phyloP scores from a whole-genome alignment of 2,329 filamentous ascomycete genomes.

The Diaporthe velutina region DNA sequence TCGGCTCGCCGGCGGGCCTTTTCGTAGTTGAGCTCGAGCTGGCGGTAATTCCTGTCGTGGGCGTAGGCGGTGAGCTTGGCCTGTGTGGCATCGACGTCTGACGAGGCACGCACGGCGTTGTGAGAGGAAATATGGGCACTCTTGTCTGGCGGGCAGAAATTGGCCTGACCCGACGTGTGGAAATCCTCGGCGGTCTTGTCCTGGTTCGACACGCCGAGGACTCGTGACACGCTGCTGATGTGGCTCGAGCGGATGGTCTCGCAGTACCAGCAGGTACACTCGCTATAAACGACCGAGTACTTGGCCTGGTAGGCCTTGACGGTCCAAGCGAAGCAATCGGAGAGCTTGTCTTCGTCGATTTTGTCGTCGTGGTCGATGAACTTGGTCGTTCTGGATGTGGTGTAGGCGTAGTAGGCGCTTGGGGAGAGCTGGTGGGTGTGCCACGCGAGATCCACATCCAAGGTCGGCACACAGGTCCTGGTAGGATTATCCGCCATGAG shows the following conservation, averaged over 20 bases:
- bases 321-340: constrained; percentile 78
- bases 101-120: constrained; percentile 66
- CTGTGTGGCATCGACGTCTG: constrained; percentile 43
- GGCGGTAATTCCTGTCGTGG: constrained; percentile 47
- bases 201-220: constrained; percentile 60
- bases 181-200: constrained; percentile 61
- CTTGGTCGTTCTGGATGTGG: constrained; percentile 57
- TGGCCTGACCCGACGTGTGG: constrained; percentile 61
- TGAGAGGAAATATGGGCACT: constrained; percentile 81
- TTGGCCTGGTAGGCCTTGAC: constrained; percentile 75
- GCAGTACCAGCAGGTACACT: constrained; percentile 89
- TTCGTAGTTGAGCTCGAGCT: constrained; percentile 68
- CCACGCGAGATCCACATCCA: constrained; percentile 83
- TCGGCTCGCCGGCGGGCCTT: constrained; percentile 64
- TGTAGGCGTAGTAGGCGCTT: constrained; percentile 71
- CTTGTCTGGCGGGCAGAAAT: constrained; percentile 66
- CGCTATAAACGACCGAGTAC: constrained; percentile 77
- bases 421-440: constrained; percentile 85
- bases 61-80: constrained; percentile 54
- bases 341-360: constrained; percentile 76
- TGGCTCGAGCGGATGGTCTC: constrained; percentile 75
- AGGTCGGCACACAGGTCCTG: constrained; percentile 73
- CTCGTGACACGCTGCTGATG: constrained; percentile 58
- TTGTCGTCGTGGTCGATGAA: constrained; percentile 90
- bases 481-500: constrained; percentile 65